Evolutionary conservation across 129 eudicot genomes (phyloP).

Genomic region (Erigeron canadensis): DNA sequence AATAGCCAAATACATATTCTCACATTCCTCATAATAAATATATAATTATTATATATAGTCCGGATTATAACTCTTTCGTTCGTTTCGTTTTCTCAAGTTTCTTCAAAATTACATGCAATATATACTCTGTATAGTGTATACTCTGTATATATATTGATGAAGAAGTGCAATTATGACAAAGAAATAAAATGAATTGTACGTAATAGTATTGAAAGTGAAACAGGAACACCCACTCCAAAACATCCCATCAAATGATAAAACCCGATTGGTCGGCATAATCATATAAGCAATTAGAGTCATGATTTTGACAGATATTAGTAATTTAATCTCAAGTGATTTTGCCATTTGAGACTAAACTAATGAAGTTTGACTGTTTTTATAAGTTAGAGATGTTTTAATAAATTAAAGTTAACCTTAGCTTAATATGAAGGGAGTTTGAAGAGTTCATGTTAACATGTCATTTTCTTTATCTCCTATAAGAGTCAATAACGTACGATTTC

Average conservation of each 20-base stretch:
- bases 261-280: conserved; percentile 26
- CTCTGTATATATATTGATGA: too few relatives aligned
- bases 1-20: too few relatives aligned
- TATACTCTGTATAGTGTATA: too few relatives aligned
- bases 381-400: not conserved
- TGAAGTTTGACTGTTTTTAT: conserved; percentile 14
- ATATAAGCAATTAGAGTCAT: conserved; percentile 23
- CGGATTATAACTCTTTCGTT: too few relatives aligned
- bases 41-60: too few relatives aligned
- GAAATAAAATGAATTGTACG: not conserved
- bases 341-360: conserved; percentile 23
- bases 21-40: too few relatives aligned
- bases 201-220: not conserved
- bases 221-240: conserved; percentile 14
- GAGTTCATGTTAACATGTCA: conserved; percentile 30
- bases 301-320: conserved; percentile 30
- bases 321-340: conserved; percentile 17
- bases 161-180: not conserved
- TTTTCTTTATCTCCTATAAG: conserved; percentile 14
- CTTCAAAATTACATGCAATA: too few relatives aligned
- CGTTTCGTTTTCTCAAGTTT: too few relatives aligned
- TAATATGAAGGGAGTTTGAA: conserved; percentile 17
- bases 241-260: conserved; percentile 24
- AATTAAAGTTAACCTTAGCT: conserved; percentile 15
- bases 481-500: conserved; percentile 27